Percentiles rank a stretch among this genome's conserved stretches.
Conservation (phyloP, 2,329 filamentous ascomycete genomes). For the Penicillium thymicola region DNA sequence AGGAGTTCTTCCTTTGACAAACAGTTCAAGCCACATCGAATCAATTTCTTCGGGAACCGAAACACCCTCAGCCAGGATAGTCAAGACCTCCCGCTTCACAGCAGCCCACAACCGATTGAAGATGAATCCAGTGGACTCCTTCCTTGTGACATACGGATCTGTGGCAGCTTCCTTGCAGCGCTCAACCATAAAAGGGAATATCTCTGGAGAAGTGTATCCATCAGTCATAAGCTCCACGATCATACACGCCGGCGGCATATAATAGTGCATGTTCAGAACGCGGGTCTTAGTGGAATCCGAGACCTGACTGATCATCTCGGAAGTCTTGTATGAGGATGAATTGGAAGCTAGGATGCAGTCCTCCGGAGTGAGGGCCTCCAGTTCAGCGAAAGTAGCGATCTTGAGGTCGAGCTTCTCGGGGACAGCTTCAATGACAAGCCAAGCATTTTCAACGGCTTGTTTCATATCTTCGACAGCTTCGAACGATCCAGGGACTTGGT, state of each 20-base stretch:
- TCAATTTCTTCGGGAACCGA: conserved; percentile 51
- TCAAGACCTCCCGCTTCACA: conserved; percentile 52
- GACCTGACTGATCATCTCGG: conserved; percentile 48
- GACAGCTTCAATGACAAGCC: too few relatives aligned
- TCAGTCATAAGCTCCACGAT: conserved; percentile 55
- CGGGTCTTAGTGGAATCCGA: conserved; percentile 35
- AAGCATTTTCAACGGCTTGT: too few relatives aligned
- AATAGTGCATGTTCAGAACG: conserved; percentile 53
- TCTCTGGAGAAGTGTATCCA: conserved; percentile 42
- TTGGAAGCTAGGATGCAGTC: conserved; percentile 54
- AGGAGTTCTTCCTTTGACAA: conserved; percentile 28
- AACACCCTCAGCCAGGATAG: conserved; percentile 51
- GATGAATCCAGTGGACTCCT: conserved; percentile 53
- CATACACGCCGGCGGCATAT: conserved; percentile 47
- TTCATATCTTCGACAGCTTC: too few relatives aligned
- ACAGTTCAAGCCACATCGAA: conserved; percentile 44
- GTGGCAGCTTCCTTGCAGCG: conserved; percentile 42
- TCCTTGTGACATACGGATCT: conserved; percentile 43
- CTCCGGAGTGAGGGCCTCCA: neutral
- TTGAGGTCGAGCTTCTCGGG: too few relatives aligned
- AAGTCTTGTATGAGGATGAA: conserved; percentile 51
- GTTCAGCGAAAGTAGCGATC: too few relatives aligned
- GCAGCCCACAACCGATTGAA: conserved; percentile 57
- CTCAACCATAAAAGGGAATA: conserved; percentile 48
- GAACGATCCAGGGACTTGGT: too few relatives aligned